Base-by-base conservation (phyloP, 805 yeast genomes). In the Starmerella bombi region DNA sequence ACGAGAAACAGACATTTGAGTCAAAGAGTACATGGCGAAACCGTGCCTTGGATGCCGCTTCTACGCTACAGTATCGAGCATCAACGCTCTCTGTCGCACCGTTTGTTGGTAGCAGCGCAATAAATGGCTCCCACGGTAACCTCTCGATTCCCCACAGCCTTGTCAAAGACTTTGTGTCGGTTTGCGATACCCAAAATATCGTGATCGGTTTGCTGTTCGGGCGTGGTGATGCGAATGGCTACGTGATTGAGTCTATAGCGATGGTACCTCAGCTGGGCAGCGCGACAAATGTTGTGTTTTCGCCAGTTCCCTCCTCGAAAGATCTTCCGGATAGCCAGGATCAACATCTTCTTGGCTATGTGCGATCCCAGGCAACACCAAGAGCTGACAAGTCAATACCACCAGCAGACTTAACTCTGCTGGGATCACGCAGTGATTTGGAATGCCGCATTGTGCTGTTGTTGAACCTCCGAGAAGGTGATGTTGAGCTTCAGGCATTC, bases 21-120 rank as follows among this genome's bases (percentile, higher is more conserved):
- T 82, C 95, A 1, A 77, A 75, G 57, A 75, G 85, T 27, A 94
- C 85, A 54, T 91, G 99, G 99, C 70, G 97, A 51, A 69, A 70
- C 40, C 63, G 93, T 30, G 95, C 96, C 0, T 73, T 91, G 36
- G 41, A 31, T n/a, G 76, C 93, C 1, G 70, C 93, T 0, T 70
- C 80, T 34, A 70, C 74, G 49, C 64, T 91, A 35, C 78, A 79
- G 51, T 60, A 80, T 57, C 74, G 94, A 35, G 66, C 86, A 5
- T 80, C 79, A 55, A 74, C 82, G 45, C 73, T 80, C 30, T 84
- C 77, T 50, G 75, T 81, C 2, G n/a, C n/a, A n/a, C n/a, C n/a
- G n/a, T n/a, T n/a, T n/a, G 67, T 80, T 3, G 30, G 43, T 4
- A 23, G 32, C 7, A 72, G 80, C 9, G 83, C 77, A 22, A 58